phyloP scores from a whole-genome alignment of 345 rosid species.

The Aurinia saxatilis region DNA sequence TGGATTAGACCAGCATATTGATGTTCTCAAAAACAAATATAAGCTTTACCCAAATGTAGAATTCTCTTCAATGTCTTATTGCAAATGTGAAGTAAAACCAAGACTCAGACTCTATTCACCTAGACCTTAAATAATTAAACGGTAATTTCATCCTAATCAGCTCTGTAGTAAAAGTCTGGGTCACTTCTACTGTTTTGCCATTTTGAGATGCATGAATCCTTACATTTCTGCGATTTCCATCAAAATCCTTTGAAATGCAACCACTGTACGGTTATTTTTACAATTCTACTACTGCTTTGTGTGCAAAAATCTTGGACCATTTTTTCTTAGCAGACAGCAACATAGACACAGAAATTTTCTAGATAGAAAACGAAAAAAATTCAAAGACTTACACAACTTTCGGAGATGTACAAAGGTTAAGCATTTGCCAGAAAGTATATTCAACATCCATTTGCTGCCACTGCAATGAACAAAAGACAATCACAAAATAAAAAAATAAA shows the following conservation, averaged over 20 bases:
- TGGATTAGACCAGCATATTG: background rate
- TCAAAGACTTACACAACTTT: slow-evolving; percentile 81
- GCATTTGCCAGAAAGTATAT: slow-evolving; percentile 99
- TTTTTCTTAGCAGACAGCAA: background rate
- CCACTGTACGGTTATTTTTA: background rate
- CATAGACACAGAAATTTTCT: background rate
- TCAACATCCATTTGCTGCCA: slow-evolving; percentile 99
- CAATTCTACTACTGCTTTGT: background rate
- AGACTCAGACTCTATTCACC: slow-evolving; percentile 9
- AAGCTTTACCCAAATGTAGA: background rate
- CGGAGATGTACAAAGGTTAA: slow-evolving; percentile 92
- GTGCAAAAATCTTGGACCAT: background rate
- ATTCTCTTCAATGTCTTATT: background rate
- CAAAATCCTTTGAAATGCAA: background rate
- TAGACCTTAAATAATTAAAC: background rate
- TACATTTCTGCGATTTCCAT: background rate
- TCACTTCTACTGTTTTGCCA: background rate
- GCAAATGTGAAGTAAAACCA: background rate
- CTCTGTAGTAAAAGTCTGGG: background rate
- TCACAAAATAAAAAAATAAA: slow-evolving; percentile 7
- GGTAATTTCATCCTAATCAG: background rate
- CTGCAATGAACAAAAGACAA: slow-evolving; percentile 36
- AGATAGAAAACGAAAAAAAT: background rate
- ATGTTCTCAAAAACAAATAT: background rate
- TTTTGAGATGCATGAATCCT: background rate